Evolutionary conservation across 306 rosid species (phyloP).

Genomic region (Myrica gale): DNA sequence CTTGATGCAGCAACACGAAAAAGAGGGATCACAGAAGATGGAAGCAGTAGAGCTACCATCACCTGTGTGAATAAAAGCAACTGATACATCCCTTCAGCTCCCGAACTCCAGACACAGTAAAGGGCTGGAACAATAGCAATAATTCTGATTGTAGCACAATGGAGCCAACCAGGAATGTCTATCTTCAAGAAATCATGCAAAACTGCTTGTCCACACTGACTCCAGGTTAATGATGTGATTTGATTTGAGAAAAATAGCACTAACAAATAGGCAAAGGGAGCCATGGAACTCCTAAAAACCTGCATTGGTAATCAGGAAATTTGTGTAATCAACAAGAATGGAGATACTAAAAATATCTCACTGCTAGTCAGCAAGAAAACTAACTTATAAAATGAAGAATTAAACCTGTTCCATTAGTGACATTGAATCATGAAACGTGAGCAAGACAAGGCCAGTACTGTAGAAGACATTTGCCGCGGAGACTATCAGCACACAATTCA

Average conservation of each 20-base stretch:
- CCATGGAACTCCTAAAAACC: conserved; percentile 72
- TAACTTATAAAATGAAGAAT: conserved; percentile 14
- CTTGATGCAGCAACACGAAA: conserved; percentile 80
- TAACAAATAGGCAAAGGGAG: conserved; percentile 53
- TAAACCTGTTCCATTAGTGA: conserved; percentile 79
- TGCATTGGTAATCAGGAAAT: conserved; percentile 30
- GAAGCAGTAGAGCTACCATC: conserved; percentile 77
- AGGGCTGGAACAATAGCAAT: conserved; percentile 82
- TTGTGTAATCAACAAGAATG: conserved; percentile 20
- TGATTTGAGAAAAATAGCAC: conserved; percentile 78
- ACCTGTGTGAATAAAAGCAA: conserved; percentile 82
- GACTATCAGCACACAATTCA: conserved; percentile 63
- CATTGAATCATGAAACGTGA: conserved; percentile 72
- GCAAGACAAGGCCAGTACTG: conserved; percentile 59
- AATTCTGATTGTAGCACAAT: conserved; percentile 82
- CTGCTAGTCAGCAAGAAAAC: conserved; percentile 18
- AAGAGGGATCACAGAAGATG: conserved; percentile 89
- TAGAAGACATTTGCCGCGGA: conserved; percentile 65
- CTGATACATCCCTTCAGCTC: conserved; percentile 93
- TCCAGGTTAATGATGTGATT: conserved; percentile 69
- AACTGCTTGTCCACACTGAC: conserved; percentile 73
- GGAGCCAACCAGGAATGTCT: conserved; percentile 96
- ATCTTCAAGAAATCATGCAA: conserved; percentile 67
- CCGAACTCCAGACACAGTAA: conserved; percentile 84
- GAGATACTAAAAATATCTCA: conserved; percentile 13